Evolutionary conservation across 1,284 basidiomycete species (phyloP).

Genomic region (Irpex sp.): DNA sequence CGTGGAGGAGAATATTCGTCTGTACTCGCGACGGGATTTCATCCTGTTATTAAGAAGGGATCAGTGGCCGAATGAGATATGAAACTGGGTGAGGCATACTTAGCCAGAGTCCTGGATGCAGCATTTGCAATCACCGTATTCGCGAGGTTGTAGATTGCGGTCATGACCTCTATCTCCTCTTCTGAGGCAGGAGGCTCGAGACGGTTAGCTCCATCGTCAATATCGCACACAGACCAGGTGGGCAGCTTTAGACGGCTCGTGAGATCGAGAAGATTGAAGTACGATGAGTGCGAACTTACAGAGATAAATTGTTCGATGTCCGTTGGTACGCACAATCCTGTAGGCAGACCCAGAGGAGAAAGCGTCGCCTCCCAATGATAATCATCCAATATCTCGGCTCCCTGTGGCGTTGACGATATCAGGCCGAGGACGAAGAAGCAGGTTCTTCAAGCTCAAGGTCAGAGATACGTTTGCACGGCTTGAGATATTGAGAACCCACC

Average conservation of each 20-base stretch:
- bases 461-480: no score
- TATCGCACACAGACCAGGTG: slow-evolving; percentile 58
- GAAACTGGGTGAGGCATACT: slow-evolving; percentile 42
- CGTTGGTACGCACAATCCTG: slow-evolving; percentile 86
- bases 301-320: slow-evolving; percentile 79
- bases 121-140: slow-evolving; percentile 96
- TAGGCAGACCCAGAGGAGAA: slow-evolving; percentile 84
- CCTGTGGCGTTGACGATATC: slow-evolving; percentile 70
- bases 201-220: slow-evolving; percentile 44
- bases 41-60: slow-evolving; percentile 45
- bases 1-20: slow-evolving; percentile 74
- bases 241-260: slow-evolving; percentile 55
- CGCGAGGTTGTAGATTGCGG: slow-evolving; percentile 89
- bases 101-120: slow-evolving; percentile 83
- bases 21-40: slow-evolving; percentile 76
- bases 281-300: slow-evolving; percentile 38
- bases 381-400: slow-evolving; percentile 84
- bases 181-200: slow-evolving; percentile 66
- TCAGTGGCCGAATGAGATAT: slow-evolving; percentile 2
- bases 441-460: slow-evolving; percentile 51
- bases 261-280: background rate
- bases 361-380: slow-evolving; percentile 91
- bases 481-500: slow-evolving; percentile 49
- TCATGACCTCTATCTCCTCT: slow-evolving; percentile 83
- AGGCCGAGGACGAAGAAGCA: slow-evolving; percentile 95